phyloP scores from a whole-genome alignment of 164 flowering plant genomes.

The Echeveria elegans region DNA sequence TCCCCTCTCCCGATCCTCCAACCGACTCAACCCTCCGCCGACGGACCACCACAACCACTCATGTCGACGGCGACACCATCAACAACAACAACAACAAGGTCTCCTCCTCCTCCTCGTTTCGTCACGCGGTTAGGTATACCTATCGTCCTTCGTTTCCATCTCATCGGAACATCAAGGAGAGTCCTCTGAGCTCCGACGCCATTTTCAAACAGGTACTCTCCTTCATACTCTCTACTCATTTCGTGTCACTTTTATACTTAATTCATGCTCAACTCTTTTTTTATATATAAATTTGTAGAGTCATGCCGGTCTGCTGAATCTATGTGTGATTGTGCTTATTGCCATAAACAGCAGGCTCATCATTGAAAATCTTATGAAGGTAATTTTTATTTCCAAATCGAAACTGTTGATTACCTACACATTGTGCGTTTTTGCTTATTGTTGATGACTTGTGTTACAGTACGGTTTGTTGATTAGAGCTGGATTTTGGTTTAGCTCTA shows the following conservation, averaged over 20 bases:
- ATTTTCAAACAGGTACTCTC: constrained; percentile 69
- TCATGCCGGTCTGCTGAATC: constrained; percentile 93
- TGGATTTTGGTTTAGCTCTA: constrained; percentile 92
- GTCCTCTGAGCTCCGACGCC: constrained; percentile 85
- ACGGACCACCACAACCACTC: neutral
- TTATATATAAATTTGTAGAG: constrained; percentile 42
- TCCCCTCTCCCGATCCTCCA: neutral
- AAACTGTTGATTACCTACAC: neutral
- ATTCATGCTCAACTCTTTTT: neutral
- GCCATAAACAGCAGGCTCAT: constrained; percentile 94
- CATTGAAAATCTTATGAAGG: constrained; percentile 97
- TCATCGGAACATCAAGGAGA: constrained; percentile 64
- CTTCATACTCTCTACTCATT: neutral
- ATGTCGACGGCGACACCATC: neutral
- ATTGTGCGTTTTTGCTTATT: neutral
- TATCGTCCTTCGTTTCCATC: constrained; percentile 71
- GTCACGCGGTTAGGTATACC: neutral
- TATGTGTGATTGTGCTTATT: constrained; percentile 87
- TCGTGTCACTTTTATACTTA: neutral
- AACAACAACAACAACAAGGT: neutral
- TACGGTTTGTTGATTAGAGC: constrained; percentile 79
- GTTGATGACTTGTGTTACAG: constrained; percentile 36
- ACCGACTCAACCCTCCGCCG: neutral
- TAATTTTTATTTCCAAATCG: constrained; percentile 16
- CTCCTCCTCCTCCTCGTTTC: neutral